Conservation (phyloP, 1,284 basidiomycete genomes). For the Amylostereum areolatum region DNA sequence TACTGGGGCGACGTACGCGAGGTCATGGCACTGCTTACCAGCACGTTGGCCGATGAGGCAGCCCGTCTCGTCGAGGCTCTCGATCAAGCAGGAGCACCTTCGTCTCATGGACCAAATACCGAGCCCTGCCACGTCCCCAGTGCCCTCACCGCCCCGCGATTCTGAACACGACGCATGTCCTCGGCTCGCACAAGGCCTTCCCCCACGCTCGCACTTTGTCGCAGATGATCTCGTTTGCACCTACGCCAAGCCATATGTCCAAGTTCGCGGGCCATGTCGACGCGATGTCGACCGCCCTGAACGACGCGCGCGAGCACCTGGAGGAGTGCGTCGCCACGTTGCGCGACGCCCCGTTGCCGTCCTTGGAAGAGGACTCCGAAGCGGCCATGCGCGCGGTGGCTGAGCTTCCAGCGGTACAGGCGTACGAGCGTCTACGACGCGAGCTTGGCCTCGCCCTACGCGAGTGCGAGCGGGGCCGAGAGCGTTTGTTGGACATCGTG, state of each 20-base stretch:
- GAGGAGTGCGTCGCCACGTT: slow-evolving; percentile 52
- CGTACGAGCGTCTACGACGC: slow-evolving; percentile 67
- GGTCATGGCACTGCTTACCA: slow-evolving; percentile 62
- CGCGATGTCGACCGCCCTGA: slow-evolving; percentile 55
- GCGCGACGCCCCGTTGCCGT: slow-evolving; percentile 26
- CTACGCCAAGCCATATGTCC: slow-evolving; percentile 57
- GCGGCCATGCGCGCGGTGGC: slow-evolving; percentile 10
- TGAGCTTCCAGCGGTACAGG: slow-evolving; percentile 47
- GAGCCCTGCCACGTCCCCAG: slow-evolving; percentile 25
- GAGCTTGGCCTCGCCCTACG: slow-evolving; percentile 69
- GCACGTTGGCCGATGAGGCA: slow-evolving; percentile 57
- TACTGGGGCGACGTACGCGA: slow-evolving; percentile 80
- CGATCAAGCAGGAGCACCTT: slow-evolving; percentile 45
- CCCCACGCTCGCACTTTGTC: background rate
- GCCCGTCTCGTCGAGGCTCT: slow-evolving; percentile 55
- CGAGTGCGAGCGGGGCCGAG: slow-evolving; percentile 73
- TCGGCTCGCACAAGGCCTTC: background rate
- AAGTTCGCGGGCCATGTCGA: slow-evolving; percentile 69
- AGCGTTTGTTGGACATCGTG: slow-evolving; percentile 52
- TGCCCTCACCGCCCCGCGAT: slow-evolving; percentile 8
- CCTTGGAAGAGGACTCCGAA: background rate
- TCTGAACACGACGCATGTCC: slow-evolving; percentile 4
- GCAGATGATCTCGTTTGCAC: slow-evolving; percentile 51
- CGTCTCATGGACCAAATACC: slow-evolving; percentile 42
- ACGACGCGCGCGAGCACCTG: slow-evolving; percentile 61